Conservation (phyloP, 108 stramenopile species). For the Mayamaea pseudoterrestris region DNA sequence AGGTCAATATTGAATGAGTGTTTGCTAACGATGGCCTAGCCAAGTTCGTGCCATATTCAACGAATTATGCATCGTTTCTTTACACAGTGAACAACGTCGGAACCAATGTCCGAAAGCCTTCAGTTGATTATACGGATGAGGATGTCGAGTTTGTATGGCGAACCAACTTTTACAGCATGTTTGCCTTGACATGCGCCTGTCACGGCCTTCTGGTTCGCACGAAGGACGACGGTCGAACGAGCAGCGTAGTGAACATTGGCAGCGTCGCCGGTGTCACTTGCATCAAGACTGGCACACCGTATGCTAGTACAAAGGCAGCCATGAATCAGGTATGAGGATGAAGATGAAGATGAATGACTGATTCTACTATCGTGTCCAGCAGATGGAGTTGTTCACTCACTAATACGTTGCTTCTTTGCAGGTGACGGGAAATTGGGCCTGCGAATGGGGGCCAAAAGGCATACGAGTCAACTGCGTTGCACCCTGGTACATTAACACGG, state of each 20-base stretch:
- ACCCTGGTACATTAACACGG: slow-evolving; percentile 78
- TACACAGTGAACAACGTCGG: slow-evolving; percentile 97
- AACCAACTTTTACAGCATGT: slow-evolving; percentile 78
- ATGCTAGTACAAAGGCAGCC: slow-evolving; percentile 88
- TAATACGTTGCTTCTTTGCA: no score
- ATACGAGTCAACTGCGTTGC: slow-evolving; percentile 79
- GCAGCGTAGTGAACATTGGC: slow-evolving; percentile 85
- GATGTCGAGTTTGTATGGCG: slow-evolving; percentile 72
- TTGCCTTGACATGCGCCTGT: slow-evolving; percentile 50
- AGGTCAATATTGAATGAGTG: no score
- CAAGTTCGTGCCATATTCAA: no score
- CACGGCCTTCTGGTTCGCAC: slow-evolving; percentile 50
- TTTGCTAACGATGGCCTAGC: no score
- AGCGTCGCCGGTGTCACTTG: slow-evolving; percentile 86
- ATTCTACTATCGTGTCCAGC: no score
- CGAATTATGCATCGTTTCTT: no score
- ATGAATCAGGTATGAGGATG: no score
- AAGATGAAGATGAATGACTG: no score
- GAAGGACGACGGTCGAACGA: slow-evolving; percentile 6
- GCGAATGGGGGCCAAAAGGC: slow-evolving; percentile 77
- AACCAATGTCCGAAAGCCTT: slow-evolving; percentile 82
- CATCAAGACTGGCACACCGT: slow-evolving; percentile 76
- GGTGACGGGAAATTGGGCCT: slow-evolving; percentile 84
- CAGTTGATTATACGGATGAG: slow-evolving; percentile 75
- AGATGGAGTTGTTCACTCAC: no score